Percentiles rank a stretch among this genome's conserved stretches.
Conservation (phyloP, 2,329 filamentous ascomycete species). For the Penicillium sclerotiorum region DNA sequence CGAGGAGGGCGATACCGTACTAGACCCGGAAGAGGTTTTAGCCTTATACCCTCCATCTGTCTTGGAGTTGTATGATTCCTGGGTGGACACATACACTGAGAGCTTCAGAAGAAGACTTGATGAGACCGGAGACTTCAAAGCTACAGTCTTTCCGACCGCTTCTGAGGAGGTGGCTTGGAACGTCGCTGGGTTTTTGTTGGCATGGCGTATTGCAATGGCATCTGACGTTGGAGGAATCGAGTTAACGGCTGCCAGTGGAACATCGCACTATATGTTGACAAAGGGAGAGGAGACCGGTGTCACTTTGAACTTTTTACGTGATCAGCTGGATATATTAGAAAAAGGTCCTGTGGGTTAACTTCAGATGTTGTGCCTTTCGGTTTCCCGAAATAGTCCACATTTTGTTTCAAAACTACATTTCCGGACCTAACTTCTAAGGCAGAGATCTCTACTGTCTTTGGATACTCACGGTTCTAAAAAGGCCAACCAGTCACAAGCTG, state of each 20-base stretch:
- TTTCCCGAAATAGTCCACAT: too few species aligned
- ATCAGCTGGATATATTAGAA: slow-evolving; percentile 5
- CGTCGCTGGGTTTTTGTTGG: slow-evolving; percentile 24
- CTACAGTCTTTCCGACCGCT: slow-evolving; percentile 9
- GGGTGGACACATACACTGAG: slow-evolving; percentile 18
- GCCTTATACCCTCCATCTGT: slow-evolving; percentile 13
- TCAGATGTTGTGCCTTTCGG: too few species aligned
- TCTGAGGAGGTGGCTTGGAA: slow-evolving; percentile 23
- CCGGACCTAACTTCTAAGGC: too few species aligned
- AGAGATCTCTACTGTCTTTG: too few species aligned
- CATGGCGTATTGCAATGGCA: slow-evolving; percentile 24
- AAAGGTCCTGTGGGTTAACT: background rate
- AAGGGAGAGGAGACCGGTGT: slow-evolving; percentile 8
- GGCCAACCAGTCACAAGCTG: too few species aligned
- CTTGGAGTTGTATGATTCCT: slow-evolving; percentile 15
- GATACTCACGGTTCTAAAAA: too few species aligned
- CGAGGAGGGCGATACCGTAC: slow-evolving; percentile 6
- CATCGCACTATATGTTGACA: slow-evolving; percentile 3
- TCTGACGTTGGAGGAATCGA: slow-evolving; percentile 10
- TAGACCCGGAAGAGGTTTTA: slow-evolving; percentile 6
- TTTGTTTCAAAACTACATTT: too few species aligned
- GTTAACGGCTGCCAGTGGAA: slow-evolving; percentile 1
- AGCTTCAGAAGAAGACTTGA: slow-evolving; percentile 16
- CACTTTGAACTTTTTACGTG: slow-evolving; percentile 9
- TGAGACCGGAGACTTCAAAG: slow-evolving; percentile 7